Percentiles rank a stretch among this genome's conserved stretches.
Conservation (phyloP, 768 basidiomycete species). For the Pleurotus tuber-regium region DNA sequence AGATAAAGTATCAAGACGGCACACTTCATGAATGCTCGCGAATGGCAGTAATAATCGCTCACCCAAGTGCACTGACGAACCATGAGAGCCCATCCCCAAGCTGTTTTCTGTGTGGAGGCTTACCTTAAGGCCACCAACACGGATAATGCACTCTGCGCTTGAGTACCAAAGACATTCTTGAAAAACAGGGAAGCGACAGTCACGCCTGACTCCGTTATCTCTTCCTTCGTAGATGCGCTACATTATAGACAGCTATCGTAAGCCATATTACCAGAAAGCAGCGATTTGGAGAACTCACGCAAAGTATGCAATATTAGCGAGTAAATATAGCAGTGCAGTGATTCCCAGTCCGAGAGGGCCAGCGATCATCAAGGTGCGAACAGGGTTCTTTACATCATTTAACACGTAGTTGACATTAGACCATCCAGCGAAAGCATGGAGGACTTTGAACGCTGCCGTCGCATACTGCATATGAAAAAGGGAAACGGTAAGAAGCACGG, state of each 20-base stretch:
- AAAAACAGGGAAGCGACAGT: conserved; percentile 63
- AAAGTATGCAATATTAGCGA: conserved; percentile 60
- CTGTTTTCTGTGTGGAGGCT: too few species aligned
- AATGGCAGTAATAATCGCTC: not conserved
- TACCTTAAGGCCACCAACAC: conserved; percentile 59
- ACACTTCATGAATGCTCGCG: too few species aligned
- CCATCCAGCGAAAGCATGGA: conserved; percentile 46
- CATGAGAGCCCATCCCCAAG: not conserved
- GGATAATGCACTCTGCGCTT: conserved; percentile 51
- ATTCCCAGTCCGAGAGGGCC: conserved; percentile 59
- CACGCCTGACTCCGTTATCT: conserved; percentile 46
- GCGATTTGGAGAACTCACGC: conserved; percentile 26
- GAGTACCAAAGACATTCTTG: conserved; percentile 50
- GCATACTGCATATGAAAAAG: conserved; percentile 42
- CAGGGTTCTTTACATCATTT: conserved; percentile 58
- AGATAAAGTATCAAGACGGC: too few species aligned
- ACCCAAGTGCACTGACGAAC: conserved; percentile 17
- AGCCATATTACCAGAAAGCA: not conserved
- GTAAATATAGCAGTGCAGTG: conserved; percentile 48
- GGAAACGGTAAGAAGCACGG: too few species aligned
- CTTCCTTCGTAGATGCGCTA: conserved; percentile 42
- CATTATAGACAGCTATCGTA: not conserved
- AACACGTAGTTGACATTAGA: conserved; percentile 57
- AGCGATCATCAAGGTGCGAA: conserved; percentile 60
- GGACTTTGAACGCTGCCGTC: conserved; percentile 58